Evolutionary conservation across 768 basidiomycete species (phyloP), one percentile per base, ranked within the genome.

Genomic region (Rhizopogon salebrosus): DNA sequence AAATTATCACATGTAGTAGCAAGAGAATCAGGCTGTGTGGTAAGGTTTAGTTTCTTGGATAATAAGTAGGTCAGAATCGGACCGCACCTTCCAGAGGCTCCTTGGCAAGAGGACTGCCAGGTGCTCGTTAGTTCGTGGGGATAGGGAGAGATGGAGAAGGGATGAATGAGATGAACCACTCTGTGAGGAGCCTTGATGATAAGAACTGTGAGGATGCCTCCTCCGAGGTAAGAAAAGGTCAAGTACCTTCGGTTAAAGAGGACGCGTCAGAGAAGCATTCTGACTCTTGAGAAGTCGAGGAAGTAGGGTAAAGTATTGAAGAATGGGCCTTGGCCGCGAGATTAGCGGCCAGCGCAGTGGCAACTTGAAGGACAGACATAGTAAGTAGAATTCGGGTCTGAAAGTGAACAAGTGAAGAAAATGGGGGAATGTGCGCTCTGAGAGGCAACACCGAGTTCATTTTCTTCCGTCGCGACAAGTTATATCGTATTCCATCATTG

Each of bases 91-190:
- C 89, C 89, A 92, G 36, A 89, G 77, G 49, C 72, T 69, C 62
- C 73, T 82, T 23, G 82, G 79, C 39, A 91, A 78, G 11, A 89
- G 74, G 26, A 91, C 85, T 20, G 89, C 89, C 24, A 92, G 79
- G 60, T 91, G 87, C 67, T 89, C 84, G 66, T 89, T 87, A 50
- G 57, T 55, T 0, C 70, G 70, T 3, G 60, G 63, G 16, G 62
- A 51, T 8, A 53, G 59, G 0, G 64, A 37, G 1, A 54, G 60
- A 16, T 52, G 48, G 18, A 49, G 59, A 55, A 52, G 58, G 53
- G 55, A 50, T 49, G 54, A 57, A 38, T 57, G 60, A 8, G 57
- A 24, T 39, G 51, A 58, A 43, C 54, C 46, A 52, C 55, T 54
- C 50, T 60, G 68, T 48, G 59, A 67, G 0, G 58, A 62, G 37